These are phyloP conservation scores for Acanthochlamys bracteata DNA, from an alignment of 106 monocot genomes.

Conservation along the genomic window DNA sequence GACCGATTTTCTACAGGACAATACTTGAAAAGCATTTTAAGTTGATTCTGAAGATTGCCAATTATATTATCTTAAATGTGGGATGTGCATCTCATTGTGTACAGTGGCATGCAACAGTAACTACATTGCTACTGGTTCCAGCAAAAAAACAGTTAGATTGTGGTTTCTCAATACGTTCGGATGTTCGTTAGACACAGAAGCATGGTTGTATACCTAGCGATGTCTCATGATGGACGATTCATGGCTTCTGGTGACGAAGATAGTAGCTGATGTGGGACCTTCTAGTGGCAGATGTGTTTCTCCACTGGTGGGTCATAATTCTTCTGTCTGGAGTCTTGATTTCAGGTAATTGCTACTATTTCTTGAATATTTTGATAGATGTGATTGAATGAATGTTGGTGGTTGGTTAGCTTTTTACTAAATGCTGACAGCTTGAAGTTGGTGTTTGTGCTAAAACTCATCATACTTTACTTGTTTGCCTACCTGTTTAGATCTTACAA, in stretches of 20 bases:
- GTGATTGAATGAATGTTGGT: too few relatives aligned
- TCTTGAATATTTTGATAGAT: too few relatives aligned
- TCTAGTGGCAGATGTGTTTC: slow-evolving; percentile 75
- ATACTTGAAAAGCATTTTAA: too few relatives aligned
- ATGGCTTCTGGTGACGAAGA: slow-evolving; percentile 99
- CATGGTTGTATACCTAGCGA: slow-evolving; percentile 76
- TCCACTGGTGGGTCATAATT: slow-evolving; percentile 74
- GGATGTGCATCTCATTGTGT: slow-evolving; percentile 59
- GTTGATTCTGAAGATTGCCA: not conserved
- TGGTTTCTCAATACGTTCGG: slow-evolving; percentile 95
- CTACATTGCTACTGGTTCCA: slow-evolving; percentile 92
- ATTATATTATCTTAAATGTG: not conserved
- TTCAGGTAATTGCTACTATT: slow-evolving; percentile 47
- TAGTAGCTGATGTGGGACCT: slow-evolving; percentile 98
- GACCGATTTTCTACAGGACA: too few relatives aligned
- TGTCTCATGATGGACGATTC: slow-evolving; percentile 95
- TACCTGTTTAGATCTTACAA: too few relatives aligned
- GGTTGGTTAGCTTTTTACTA: too few relatives aligned
- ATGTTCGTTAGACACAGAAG: slow-evolving; percentile 95
- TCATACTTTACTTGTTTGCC: too few relatives aligned
- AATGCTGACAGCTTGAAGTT: too few relatives aligned
- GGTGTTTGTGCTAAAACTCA: too few relatives aligned
- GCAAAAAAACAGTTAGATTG: slow-evolving; percentile 91
- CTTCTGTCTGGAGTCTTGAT: slow-evolving; percentile 94
- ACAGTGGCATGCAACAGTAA: slow-evolving; percentile 96